phyloP scores from a whole-genome alignment of 352 stramenopile genomes.

The Nothophytophthora sp. region DNA sequence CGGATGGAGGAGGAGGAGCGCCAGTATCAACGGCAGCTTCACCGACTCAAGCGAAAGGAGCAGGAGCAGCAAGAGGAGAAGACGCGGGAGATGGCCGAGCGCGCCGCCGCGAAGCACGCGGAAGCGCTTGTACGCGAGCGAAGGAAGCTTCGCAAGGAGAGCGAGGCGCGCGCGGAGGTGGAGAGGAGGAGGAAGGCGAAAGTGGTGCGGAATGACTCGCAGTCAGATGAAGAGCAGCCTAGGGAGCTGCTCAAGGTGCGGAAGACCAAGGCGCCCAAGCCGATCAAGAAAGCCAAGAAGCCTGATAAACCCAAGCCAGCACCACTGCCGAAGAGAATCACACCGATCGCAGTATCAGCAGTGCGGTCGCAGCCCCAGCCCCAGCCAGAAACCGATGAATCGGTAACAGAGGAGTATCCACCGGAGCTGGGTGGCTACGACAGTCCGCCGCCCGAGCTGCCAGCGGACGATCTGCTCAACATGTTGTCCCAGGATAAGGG shows the following conservation, averaged over 20 bases:
- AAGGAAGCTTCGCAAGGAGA: background rate
- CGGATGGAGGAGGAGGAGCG: conserved; percentile 57
- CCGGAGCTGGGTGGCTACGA: conserved; percentile 17
- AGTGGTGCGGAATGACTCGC: background rate
- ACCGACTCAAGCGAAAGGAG: conserved; percentile 20
- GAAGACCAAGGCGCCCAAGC: conserved; percentile 8
- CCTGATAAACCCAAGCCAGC: background rate
- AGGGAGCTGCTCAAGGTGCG: conserved; percentile 5
- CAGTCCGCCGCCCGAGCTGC: conserved; percentile 22
- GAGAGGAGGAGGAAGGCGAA: background rate
- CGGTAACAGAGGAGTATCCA: conserved; percentile 17
- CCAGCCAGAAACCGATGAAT: conserved; percentile 10
- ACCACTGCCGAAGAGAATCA: conserved; percentile 16
- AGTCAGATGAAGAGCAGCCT: conserved; percentile 7
- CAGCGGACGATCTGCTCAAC: conserved; percentile 49
- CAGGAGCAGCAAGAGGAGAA: conserved; percentile 14
- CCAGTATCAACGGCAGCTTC: conserved; percentile 31
- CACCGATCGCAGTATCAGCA: conserved; percentile 2
- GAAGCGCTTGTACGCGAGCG: background rate
- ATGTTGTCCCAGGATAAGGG: conserved; percentile 57
- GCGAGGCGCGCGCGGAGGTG: conserved; percentile 2
- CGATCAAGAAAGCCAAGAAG: conserved; percentile 11
- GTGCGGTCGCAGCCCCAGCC: conserved; percentile 3
- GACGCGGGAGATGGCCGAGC: background rate
- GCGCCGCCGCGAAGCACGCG: conserved; percentile 8